Percentiles rank a stretch among this genome's conserved stretches.
phyloP scores from a whole-genome alignment of 1,139 yeast species.

The Geotrichum reessii region DNA sequence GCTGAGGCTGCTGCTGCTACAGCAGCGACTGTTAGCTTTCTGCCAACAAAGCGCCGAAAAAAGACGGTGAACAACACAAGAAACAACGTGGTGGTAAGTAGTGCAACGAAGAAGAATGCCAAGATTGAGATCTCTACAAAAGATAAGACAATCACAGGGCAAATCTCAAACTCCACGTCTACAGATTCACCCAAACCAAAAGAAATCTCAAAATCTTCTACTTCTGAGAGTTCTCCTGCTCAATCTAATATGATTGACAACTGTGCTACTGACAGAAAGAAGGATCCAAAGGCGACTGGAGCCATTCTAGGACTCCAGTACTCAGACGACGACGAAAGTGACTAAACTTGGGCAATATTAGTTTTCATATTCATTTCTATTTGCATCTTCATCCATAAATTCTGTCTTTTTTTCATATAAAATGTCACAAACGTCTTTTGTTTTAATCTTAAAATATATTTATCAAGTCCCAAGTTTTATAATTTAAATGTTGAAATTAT shows the following conservation, averaged over 20 bases:
- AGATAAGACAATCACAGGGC: background rate
- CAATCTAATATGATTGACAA: background rate
- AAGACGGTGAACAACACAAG: background rate
- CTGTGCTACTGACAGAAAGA: background rate
- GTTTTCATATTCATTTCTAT: no score
- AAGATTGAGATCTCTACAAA: background rate
- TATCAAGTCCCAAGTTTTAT: background rate
- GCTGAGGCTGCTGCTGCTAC: background rate
- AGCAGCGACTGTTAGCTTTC: background rate
- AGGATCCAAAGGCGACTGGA: background rate
- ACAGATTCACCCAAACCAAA: background rate
- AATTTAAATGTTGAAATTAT: background rate
- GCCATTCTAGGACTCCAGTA: background rate
- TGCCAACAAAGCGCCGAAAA: conserved; percentile 13
- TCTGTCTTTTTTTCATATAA: no score
- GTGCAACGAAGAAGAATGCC: background rate
- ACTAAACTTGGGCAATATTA: background rate
- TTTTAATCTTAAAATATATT: no score
- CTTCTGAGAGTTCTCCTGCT: background rate
- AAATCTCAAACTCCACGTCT: background rate
- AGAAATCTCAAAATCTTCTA: background rate
- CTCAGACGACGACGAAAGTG: background rate
- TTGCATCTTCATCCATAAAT: no score
- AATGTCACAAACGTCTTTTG: no score
- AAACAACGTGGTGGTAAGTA: background rate